phyloP scores from a whole-genome alignment of 1,284 basidiomycete species.

The Ganoderma sinense region DNA sequence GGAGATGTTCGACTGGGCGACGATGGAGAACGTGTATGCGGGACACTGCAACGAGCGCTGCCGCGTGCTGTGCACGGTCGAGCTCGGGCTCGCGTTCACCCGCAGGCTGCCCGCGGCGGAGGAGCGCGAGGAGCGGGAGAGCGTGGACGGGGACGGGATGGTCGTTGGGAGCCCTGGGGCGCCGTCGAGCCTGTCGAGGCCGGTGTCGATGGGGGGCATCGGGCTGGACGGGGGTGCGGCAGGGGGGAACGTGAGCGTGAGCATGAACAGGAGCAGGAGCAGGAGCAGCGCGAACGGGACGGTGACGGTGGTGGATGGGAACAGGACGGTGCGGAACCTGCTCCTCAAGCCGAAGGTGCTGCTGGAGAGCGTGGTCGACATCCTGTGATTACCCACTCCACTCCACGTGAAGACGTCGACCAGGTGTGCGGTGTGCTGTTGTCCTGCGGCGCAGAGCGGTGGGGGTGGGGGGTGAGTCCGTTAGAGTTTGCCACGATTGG shows the following conservation, averaged over 20 bases:
- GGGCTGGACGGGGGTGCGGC: slow-evolving; percentile 8
- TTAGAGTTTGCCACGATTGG: background rate
- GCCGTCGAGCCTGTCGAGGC: slow-evolving; percentile 16
- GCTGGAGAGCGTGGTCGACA: slow-evolving; percentile 43
- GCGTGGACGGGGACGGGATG: slow-evolving; percentile 30
- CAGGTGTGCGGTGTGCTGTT: background rate
- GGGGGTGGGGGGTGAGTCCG: background rate
- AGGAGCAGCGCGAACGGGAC: slow-evolving; percentile 23
- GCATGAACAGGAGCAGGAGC: slow-evolving; percentile 1
- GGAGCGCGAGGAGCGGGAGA: slow-evolving; percentile 24
- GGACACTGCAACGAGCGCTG: slow-evolving; percentile 38
- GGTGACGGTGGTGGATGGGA: slow-evolving; percentile 10
- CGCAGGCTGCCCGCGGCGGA: slow-evolving; percentile 30
- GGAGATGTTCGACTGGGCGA: slow-evolving; percentile 38
- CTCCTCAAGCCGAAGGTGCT: slow-evolving; percentile 47
- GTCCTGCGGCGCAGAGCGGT: background rate
- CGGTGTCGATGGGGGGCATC: slow-evolving; percentile 23
- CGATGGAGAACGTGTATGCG: slow-evolving; percentile 47
- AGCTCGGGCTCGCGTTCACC: slow-evolving; percentile 43
- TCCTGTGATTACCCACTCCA: slow-evolving; percentile 34
- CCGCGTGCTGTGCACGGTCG: slow-evolving; percentile 46
- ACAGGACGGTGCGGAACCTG: slow-evolving; percentile 36
- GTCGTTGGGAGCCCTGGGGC: slow-evolving; percentile 11
- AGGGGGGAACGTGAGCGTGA: slow-evolving; percentile 16
- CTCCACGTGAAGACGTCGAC: background rate